Evolutionary conservation across 2,329 filamentous ascomycete genomes (phyloP), one percentile per base, ranked within the genome.

Genomic region (Neofusicoccum kwambonambiense): DNA sequence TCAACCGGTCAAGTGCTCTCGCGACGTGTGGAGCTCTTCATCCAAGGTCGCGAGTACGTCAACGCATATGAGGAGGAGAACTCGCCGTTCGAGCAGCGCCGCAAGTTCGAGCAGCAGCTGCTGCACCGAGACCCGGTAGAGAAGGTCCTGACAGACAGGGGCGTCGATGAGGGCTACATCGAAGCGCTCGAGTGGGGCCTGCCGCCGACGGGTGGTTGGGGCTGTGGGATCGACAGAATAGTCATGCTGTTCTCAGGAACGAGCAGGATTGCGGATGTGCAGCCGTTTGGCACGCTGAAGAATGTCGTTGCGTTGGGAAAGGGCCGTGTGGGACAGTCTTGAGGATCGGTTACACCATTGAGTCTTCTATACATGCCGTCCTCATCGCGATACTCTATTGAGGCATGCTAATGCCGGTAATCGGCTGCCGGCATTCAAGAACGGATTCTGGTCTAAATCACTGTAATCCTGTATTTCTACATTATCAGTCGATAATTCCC

Each of bases 21-120:
- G 1, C 91, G 92, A 0, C 89, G 93, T 5, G 91, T 90, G 0
- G 93, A 97, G 78, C 85, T 97, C 22, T 97, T 96, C 78, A 86
- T 96, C 67, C 80, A 87, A 57, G 88, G 90, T 45, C 87, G 87
- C 63, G 95, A 99, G 75, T 84, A 97, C 37, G 92, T 94, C 67
- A 99, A 99, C 77, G 96, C 94, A 81, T 99, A 99, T 77, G 95
- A 99, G 76, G 95, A 99, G 78, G 95, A 99, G 76, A 99, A 99
- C 77, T 91, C 92, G 60, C 95, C 95, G 0, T 88, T 90, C 62
- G 90, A 90, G 71, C 95, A 99, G 79, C 85, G 91, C 51, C 83
- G 86, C 64, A 99, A 99, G 77, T 93, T 99, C 68, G 78, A 87
- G 52, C 84, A 84, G 68, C 87, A 89, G 71, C 73, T 83, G 2